Percentiles rank a stretch among this genome's conserved stretches.
These are phyloP conservation scores for Aspergillus sp. DNA, from an alignment of 2,329 filamentous ascomycete genomes.

Conservation along the genomic window DNA sequence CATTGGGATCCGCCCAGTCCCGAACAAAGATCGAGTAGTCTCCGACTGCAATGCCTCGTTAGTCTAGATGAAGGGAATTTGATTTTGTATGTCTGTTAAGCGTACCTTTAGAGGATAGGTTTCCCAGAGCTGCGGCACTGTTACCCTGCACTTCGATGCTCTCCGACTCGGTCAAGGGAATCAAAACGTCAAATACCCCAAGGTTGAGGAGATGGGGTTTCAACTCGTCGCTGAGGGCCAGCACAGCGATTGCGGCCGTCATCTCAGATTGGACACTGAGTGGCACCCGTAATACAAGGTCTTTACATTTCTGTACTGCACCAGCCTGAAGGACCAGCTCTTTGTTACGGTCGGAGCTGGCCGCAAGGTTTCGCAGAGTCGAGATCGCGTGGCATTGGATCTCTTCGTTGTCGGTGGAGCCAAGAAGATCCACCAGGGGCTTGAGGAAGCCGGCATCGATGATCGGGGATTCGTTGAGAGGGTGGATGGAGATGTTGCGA, in stretches of 20 bases:
- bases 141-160: slow-evolving; percentile 99
- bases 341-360: slow-evolving; percentile 97
- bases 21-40: slow-evolving; percentile 96
- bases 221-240: slow-evolving; percentile 91
- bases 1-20: slow-evolving; percentile 89
- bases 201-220: slow-evolving; percentile 88
- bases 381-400: slow-evolving; percentile 99
- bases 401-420: slow-evolving; percentile 95
- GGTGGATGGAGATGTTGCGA: slow-evolving; percentile 97
- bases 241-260: slow-evolving; percentile 97
- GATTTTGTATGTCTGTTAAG: slow-evolving; percentile 1
- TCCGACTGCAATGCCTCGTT: slow-evolving; percentile 63
- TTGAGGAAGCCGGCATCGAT: slow-evolving; percentile 96
- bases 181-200: slow-evolving; percentile 93
- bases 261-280: slow-evolving; percentile 97
- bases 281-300: slow-evolving; percentile 88
- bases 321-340: slow-evolving; percentile 94
- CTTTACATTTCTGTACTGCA: slow-evolving; percentile 97
- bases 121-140: slow-evolving; percentile 91
- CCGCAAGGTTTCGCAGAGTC: slow-evolving; percentile 89
- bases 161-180: slow-evolving; percentile 89
- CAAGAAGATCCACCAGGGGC: slow-evolving; percentile 87
- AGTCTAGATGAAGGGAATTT: slow-evolving; percentile 12
- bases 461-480: slow-evolving; percentile 95
- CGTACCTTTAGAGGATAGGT: slow-evolving; percentile 93